phyloP scores from a whole-genome alignment of 2,329 filamentous ascomycete genomes.

The Phialocephala subalpina region DNA sequence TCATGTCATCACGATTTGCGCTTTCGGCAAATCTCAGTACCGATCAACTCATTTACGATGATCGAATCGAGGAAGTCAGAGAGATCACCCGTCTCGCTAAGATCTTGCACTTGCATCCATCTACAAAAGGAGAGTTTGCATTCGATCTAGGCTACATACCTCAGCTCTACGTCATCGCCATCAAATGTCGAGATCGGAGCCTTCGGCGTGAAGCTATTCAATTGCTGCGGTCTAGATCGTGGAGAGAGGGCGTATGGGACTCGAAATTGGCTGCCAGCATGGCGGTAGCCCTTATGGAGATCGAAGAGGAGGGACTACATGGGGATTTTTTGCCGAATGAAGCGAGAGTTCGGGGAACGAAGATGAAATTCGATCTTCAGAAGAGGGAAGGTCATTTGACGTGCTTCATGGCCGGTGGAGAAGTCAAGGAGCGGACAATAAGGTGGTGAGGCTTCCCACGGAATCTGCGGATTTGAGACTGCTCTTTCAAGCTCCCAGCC shows the following conservation, averaged over 20 bases:
- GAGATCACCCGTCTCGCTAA: background rate
- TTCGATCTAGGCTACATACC: background rate
- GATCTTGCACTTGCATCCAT: background rate
- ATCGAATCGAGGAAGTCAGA: background rate
- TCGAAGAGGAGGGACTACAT: background rate
- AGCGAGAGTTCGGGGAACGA: background rate
- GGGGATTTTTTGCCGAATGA: background rate
- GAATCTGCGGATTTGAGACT: background rate
- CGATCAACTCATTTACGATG: background rate
- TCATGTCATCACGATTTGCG: background rate
- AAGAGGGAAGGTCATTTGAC: background rate
- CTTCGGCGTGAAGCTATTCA: background rate
- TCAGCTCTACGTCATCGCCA: background rate
- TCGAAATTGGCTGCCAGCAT: background rate
- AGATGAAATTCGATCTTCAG: slow-evolving; percentile 1
- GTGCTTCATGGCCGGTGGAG: background rate
- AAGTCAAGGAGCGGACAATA: background rate
- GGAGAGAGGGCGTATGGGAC: slow-evolving; percentile 1
- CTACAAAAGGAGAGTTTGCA: background rate
- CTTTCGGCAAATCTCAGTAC: background rate
- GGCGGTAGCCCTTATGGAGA: background rate
- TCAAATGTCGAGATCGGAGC: background rate
- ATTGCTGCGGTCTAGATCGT: background rate
- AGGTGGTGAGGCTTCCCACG: background rate
- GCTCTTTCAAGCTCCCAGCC: background rate